Evolutionary conservation across 2,329 filamentous ascomycete species (phyloP).

Genomic region (Neonectria ditissima): DNA sequence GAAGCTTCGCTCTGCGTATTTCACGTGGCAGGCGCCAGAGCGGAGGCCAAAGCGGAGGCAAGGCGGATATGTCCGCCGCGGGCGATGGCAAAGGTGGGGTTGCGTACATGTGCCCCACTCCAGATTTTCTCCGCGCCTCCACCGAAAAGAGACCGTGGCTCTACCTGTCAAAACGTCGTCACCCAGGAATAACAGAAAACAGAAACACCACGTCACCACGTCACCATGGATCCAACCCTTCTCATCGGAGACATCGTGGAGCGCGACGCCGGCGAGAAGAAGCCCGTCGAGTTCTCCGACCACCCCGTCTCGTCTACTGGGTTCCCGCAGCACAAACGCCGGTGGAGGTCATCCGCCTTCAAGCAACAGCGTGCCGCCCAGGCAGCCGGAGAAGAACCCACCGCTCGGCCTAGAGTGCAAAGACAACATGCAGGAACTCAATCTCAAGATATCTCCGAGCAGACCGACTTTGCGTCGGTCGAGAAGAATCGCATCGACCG

Average conservation of each 20-base stretch:
- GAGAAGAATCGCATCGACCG: constrained; percentile 82
- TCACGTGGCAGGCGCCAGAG: constrained; percentile 33
- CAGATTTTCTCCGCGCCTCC: constrained; percentile 38
- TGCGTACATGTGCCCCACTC: constrained; percentile 33
- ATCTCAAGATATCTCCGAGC: constrained; percentile 3
- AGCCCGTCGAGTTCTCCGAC: constrained; percentile 69
- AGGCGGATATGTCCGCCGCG: constrained; percentile 31
- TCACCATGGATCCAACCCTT: constrained; percentile 58
- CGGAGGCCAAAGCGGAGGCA: constrained; percentile 21
- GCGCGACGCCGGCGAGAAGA: constrained; percentile 69
- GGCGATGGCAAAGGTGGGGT: constrained; percentile 34
- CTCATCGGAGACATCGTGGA: constrained; percentile 84
- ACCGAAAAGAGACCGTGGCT: constrained; percentile 37
- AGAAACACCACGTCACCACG: constrained; percentile 12
- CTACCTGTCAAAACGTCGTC: constrained; percentile 17
- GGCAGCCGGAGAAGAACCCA: constrained; percentile 26
- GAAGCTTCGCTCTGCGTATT: constrained; percentile 1
- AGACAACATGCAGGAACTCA: constrained; percentile 6
- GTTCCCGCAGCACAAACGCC: constrained; percentile 90
- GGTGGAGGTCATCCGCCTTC: constrained; percentile 79
- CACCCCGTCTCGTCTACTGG: constrained; percentile 67
- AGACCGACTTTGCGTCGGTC: constrained; percentile 54
- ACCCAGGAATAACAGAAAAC: not conserved
- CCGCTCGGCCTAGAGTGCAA: constrained; percentile 20
- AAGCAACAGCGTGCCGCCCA: constrained; percentile 66